These are phyloP conservation scores for Boletellus deceptivus DNA, from an alignment of 1,284 basidiomycete species.

Conservation along the genomic window DNA sequence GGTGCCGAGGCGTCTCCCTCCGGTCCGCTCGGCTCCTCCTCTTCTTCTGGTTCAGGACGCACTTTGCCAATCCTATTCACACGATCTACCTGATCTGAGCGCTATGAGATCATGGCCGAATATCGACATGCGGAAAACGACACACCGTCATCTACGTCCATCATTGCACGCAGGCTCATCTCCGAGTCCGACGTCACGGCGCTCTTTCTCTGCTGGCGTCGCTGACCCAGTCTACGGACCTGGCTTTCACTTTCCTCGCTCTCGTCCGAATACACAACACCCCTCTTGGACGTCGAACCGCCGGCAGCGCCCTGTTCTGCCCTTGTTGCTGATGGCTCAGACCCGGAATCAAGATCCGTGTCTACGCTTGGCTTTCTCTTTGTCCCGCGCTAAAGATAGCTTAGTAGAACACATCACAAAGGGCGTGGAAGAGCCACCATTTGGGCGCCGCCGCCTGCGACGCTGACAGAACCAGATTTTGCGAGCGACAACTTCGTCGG, in stretches of 20 bases:
- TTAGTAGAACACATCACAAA: slow-evolving; percentile 10
- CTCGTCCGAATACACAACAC: slow-evolving; percentile 56
- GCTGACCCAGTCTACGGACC: slow-evolving; percentile 17
- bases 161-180: slow-evolving; percentile 56
- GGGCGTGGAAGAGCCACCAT: slow-evolving; percentile 8
- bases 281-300: slow-evolving; percentile 39
- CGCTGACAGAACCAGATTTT: background rate
- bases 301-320: slow-evolving; percentile 17
- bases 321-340: slow-evolving; percentile 8
- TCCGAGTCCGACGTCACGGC: slow-evolving; percentile 32
- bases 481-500: background rate
- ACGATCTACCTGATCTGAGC: slow-evolving; percentile 47
- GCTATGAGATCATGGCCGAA: background rate
- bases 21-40: slow-evolving; percentile 20
- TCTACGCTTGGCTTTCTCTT: slow-evolving; percentile 52
- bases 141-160: slow-evolving; percentile 75
- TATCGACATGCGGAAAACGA: background rate
- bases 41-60: slow-evolving; percentile 15
- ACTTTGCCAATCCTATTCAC: slow-evolving; percentile 30
- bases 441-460: background rate
- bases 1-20: slow-evolving; percentile 17
- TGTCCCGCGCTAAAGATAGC: slow-evolving; percentile 45
- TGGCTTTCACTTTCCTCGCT: slow-evolving; percentile 49
- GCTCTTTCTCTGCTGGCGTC: slow-evolving; percentile 19
- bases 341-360: slow-evolving; percentile 50